phyloP scores from a whole-genome alignment of 1,139 yeast species.

The Hansenula sp. region DNA sequence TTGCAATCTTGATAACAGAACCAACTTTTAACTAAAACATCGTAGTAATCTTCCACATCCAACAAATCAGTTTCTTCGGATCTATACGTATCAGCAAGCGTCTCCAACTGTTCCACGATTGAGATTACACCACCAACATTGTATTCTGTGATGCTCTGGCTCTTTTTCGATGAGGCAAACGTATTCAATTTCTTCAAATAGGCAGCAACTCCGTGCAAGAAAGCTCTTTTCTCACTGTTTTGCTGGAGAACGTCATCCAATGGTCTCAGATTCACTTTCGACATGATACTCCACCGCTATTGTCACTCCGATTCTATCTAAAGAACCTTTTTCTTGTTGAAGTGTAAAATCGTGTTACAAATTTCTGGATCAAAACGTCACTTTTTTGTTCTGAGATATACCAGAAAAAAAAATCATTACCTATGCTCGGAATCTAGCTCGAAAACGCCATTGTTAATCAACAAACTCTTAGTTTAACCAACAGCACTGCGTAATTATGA shows the following conservation, averaged over 20 bases:
- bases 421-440: too few species aligned
- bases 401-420: too few species aligned
- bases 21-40: constrained; percentile 2
- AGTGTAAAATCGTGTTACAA: too few species aligned
- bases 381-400: too few species aligned
- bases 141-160: constrained; percentile 11
- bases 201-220: neutral
- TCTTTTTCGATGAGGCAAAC: constrained; percentile 7
- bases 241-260: neutral
- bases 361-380: too few species aligned
- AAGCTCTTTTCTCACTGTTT: neutral
- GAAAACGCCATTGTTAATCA: too few species aligned
- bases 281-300: neutral
- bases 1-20: neutral
- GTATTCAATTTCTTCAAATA: constrained; percentile 1
- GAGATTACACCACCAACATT: constrained; percentile 18
- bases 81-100: constrained; percentile 1
- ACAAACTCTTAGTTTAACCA: too few species aligned
- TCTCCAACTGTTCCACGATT: constrained; percentile 10
- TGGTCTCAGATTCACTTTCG: neutral
- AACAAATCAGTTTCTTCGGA: neutral
- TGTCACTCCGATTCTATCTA: too few species aligned
- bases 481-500: constrained; percentile 13
- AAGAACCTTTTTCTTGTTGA: too few species aligned
- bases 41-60: neutral